A percentile compares a stretch with the other conserved stretches of the same genome.
These are phyloP conservation scores for Lasiodiplodia hormozganensis DNA, from an alignment of 2,329 filamentous ascomycete genomes.

Conservation along the genomic window DNA sequence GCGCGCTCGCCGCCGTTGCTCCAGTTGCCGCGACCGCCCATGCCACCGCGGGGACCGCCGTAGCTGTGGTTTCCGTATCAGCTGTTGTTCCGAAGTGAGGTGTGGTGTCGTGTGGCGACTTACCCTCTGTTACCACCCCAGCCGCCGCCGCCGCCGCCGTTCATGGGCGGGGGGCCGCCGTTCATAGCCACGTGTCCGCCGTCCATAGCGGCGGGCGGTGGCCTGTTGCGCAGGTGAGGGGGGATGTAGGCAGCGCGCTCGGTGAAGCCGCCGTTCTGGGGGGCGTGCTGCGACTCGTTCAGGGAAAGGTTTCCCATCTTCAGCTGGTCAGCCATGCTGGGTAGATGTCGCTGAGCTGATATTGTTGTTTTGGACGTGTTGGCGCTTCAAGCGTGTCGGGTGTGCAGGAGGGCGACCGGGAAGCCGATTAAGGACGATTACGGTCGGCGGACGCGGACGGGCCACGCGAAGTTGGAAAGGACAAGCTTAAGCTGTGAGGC, in stretches of 20 bases:
- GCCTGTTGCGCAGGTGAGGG: conserved; percentile 73
- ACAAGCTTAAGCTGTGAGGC: conserved; percentile 36
- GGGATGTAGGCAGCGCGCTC: conserved; percentile 81
- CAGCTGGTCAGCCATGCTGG: conserved; percentile 80
- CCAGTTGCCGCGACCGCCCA: conserved; percentile 56
- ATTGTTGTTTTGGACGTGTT: conserved; percentile 1
- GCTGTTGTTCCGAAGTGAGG: neutral
- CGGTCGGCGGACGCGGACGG: conserved; percentile 11
- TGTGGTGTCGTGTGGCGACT: neutral
- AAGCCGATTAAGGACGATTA: conserved; percentile 24
- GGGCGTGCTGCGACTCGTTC: conserved; percentile 69
- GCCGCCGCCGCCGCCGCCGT: conserved; percentile 48
- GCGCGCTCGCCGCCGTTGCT: conserved; percentile 53
- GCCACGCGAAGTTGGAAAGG: conserved; percentile 26
- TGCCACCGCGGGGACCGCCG: conserved; percentile 35
- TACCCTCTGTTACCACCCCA: conserved; percentile 29
- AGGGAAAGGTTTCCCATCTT: conserved; percentile 80
- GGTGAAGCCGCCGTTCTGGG: conserved; percentile 51
- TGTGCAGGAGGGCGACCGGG: neutral
- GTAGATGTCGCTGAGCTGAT: conserved; percentile 32
- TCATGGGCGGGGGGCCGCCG: conserved; percentile 49
- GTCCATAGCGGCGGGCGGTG: conserved; percentile 47
- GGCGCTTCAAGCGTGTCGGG: neutral
- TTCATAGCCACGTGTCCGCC: conserved; percentile 51
- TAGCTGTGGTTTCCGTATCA: conserved; percentile 1